Percentiles rank a stretch among this genome's conserved stretches.
phyloP scores from a whole-genome alignment of 2,329 filamentous ascomycete genomes.

The Saccharata proteae region DNA sequence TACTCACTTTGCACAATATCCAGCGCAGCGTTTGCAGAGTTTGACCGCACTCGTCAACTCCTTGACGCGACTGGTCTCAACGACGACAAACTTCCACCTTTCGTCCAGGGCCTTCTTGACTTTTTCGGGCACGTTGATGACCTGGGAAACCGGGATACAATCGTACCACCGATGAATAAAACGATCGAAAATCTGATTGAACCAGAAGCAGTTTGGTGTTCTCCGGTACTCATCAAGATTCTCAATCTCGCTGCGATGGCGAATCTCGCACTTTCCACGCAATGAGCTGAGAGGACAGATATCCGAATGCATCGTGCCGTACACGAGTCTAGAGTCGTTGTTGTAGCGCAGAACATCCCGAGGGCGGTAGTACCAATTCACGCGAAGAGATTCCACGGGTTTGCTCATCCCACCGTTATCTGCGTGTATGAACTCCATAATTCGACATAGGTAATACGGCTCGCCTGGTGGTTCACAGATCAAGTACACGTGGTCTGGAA shows the following conservation, averaged over 20 bases:
- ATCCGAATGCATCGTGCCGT: constrained; percentile 98
- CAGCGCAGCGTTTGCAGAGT: constrained; percentile 81
- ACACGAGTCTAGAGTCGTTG: constrained; percentile 80
- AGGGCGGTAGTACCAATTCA: constrained; percentile 98
- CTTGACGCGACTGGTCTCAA: constrained; percentile 87
- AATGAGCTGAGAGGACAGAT: constrained; percentile 83
- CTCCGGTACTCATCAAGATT: constrained; percentile 77
- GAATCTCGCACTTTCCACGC: constrained; percentile 84
- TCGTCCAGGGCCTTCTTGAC: constrained; percentile 95
- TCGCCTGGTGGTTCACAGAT: constrained; percentile 96
- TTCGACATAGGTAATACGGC: constrained; percentile 91
- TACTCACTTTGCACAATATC: constrained; percentile 81
- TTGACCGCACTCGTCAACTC: constrained; percentile 94
- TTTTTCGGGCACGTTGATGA: constrained; percentile 90
- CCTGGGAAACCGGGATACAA: constrained; percentile 78
- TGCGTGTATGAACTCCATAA: constrained; percentile 92
- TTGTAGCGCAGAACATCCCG: constrained; percentile 90
- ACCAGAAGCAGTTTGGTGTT: constrained; percentile 83
- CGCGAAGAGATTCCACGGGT: constrained; percentile 73
- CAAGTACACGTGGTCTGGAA: constrained; percentile 75
- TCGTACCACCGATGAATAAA: constrained; percentile 99
- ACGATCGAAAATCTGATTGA: constrained; percentile 91
- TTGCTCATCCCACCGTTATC: constrained; percentile 57
- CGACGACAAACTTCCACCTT: constrained; percentile 90
- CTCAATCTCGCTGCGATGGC: constrained; percentile 74